Percentiles rank a stretch among this genome's conserved stretches.
These are phyloP conservation scores for Huntiella abstrusa DNA, from an alignment of 2,329 filamentous ascomycete genomes.

Conservation along the genomic window DNA sequence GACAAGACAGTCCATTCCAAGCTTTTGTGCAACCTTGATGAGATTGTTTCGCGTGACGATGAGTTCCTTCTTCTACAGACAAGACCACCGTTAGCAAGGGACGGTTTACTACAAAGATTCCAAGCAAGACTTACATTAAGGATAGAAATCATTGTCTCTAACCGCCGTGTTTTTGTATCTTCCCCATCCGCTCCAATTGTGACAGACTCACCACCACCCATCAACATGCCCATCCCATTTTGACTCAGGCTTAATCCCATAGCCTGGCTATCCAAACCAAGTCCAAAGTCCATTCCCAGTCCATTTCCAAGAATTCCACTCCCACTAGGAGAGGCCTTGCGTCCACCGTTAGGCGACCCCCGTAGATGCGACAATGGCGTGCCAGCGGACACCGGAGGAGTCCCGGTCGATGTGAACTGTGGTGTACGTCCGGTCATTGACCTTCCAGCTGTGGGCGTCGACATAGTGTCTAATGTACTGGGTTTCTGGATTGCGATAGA, in stretches of 20 bases:
- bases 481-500: too few species aligned
- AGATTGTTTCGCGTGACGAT: constrained; percentile 56
- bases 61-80: constrained; percentile 29
- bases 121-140: constrained; percentile 24
- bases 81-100: constrained; percentile 9
- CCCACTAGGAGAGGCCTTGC: constrained; percentile 14
- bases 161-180: constrained; percentile 35
- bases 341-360: constrained; percentile 34
- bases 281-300: constrained; percentile 33
- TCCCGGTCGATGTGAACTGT: constrained; percentile 31
- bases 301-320: constrained; percentile 18
- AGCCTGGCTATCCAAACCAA: constrained; percentile 14
- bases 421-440: constrained; percentile 24
- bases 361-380: constrained; percentile 42
- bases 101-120: not conserved
- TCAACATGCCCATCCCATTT: not conserved
- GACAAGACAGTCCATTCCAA: constrained; percentile 39
- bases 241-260: constrained; percentile 16
- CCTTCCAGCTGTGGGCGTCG: constrained; percentile 32
- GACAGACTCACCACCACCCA: constrained; percentile 9
- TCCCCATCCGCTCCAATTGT: constrained; percentile 24
- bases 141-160: constrained; percentile 31
- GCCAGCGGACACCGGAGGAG: constrained; percentile 37
- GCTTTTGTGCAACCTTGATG: constrained; percentile 47
- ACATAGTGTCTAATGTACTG: constrained; percentile 18